A percentile compares a stretch with the other conserved stretches of the same genome.
These are phyloP conservation scores for Microbotryum intermedium DNA, from an alignment of 1,284 basidiomycete genomes.

Conservation along the genomic window DNA sequence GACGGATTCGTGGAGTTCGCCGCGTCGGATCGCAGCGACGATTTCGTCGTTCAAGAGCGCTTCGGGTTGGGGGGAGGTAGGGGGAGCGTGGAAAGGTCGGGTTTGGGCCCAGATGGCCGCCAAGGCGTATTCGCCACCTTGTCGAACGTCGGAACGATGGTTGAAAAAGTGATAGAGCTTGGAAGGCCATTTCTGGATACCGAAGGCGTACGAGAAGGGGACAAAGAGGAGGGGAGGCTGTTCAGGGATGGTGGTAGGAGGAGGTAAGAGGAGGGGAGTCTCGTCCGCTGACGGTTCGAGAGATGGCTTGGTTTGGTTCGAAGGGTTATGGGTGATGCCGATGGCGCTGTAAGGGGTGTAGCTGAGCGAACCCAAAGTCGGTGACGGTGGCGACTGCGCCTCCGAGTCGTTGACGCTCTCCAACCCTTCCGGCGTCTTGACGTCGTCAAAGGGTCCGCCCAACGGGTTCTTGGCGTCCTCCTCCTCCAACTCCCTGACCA, in stretches of 20 bases:
- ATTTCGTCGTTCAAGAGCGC: conserved; percentile 18
- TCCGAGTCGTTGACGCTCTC: background rate
- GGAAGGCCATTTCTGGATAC: conserved; percentile 73
- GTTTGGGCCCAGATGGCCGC: conserved; percentile 58
- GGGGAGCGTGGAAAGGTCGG: conserved; percentile 50
- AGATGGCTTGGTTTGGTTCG: background rate
- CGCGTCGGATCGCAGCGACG: conserved; percentile 15
- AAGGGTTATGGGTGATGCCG: background rate
- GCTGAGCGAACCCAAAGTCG: background rate
- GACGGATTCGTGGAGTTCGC: conserved; percentile 11
- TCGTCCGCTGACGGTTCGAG: conserved; percentile 28
- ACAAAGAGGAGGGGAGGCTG: conserved; percentile 79
- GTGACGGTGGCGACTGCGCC: background rate
- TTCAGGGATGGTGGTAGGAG: conserved; percentile 57
- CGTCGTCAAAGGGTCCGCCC: conserved; percentile 26
- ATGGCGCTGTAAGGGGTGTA: background rate
- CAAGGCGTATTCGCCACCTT: conserved; percentile 75
- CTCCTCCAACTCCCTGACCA: conserved; percentile 38
- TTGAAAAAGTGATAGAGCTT: conserved; percentile 93
- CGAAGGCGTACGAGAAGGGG: conserved; percentile 77
- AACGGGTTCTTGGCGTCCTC: conserved; percentile 61
- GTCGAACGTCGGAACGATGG: conserved; percentile 64
- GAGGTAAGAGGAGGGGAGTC: conserved; percentile 39
- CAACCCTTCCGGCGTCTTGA: conserved; percentile 12
- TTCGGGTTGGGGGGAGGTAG: background rate